phyloP scores from a whole-genome alignment of 2,329 filamentous ascomycete genomes.

The Neofusicoccum ribis region DNA sequence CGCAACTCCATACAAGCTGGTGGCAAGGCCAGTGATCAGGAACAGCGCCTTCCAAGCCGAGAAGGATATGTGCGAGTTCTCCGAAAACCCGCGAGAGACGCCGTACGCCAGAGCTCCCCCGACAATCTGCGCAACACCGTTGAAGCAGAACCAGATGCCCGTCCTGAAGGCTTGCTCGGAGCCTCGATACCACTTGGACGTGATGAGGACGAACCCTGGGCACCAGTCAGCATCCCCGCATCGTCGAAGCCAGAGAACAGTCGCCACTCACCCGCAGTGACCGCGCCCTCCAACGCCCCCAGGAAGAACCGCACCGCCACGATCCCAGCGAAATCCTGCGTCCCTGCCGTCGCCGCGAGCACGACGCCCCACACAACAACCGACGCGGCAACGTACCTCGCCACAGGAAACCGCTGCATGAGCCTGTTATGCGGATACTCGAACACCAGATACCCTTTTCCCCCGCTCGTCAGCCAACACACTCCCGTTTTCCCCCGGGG shows the following conservation, averaged over 20 bases:
- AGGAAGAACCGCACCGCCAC: conserved; percentile 63
- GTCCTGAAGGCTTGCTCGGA: conserved; percentile 54
- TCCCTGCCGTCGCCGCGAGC: background rate
- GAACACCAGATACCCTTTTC: conserved; percentile 19
- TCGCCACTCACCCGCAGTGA: conserved; percentile 32
- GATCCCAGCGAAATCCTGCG: conserved; percentile 24
- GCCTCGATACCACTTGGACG: conserved; percentile 63
- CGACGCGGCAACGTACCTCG: conserved; percentile 30
- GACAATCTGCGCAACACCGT: conserved; percentile 25
- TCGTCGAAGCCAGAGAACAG: too few species aligned
- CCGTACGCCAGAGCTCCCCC: conserved; percentile 23
- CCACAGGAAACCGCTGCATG: background rate
- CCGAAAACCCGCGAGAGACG: conserved; percentile 35
- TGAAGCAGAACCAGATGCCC: conserved; percentile 27
- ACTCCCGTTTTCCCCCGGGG: too few species aligned
- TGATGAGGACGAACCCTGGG: conserved; percentile 47
- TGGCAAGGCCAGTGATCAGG: background rate
- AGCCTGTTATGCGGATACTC: background rate
- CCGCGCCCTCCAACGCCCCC: conserved; percentile 67
- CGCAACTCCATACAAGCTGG: background rate
- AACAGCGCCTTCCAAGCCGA: conserved; percentile 48
- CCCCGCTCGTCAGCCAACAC: too few species aligned
- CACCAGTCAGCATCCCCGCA: background rate
- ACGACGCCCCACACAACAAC: conserved; percentile 51
- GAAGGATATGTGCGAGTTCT: conserved; percentile 52